A percentile compares a stretch with the other conserved stretches of the same genome.
Evolutionary conservation across 2,329 filamentous ascomycete genomes (phyloP).

Genomic region (Didymella arachidicola): DNA sequence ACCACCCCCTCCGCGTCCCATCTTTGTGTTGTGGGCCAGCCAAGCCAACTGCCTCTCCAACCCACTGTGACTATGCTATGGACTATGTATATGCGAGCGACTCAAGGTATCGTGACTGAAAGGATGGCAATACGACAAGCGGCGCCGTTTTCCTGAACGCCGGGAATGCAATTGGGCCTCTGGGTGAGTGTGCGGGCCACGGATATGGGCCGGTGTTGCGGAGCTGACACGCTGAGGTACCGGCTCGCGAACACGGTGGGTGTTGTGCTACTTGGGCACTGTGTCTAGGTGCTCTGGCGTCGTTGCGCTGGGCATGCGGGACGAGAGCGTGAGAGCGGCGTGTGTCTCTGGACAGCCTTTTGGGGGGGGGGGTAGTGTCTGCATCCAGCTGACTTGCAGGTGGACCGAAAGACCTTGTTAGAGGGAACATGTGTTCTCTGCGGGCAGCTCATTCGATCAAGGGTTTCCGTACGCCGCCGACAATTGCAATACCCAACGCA

Average conservation of each 20-base stretch:
- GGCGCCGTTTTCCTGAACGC: neutral
- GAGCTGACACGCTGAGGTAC: neutral
- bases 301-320: neutral
- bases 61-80: neutral
- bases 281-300: neutral
- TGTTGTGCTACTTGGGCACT: neutral
- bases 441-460: conserved; percentile 67
- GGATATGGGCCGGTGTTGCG: neutral
- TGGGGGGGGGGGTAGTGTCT: neutral
- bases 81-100: neutral
- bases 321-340: neutral
- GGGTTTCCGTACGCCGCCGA: conserved; percentile 68
- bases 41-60: neutral
- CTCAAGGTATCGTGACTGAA: neutral
- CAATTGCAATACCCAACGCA: conserved; percentile 68
- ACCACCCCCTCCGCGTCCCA: too few relatives aligned
- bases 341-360: neutral
- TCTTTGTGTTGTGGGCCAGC: too few relatives aligned
- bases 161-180: neutral
- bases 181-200: neutral
- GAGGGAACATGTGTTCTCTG: neutral
- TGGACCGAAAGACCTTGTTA: neutral
- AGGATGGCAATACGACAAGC: neutral
- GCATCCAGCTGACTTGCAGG: neutral
- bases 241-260: neutral